Conservation (phyloP, 495 filamentous ascomycete genomes). For the Collariella sp. region DNA sequence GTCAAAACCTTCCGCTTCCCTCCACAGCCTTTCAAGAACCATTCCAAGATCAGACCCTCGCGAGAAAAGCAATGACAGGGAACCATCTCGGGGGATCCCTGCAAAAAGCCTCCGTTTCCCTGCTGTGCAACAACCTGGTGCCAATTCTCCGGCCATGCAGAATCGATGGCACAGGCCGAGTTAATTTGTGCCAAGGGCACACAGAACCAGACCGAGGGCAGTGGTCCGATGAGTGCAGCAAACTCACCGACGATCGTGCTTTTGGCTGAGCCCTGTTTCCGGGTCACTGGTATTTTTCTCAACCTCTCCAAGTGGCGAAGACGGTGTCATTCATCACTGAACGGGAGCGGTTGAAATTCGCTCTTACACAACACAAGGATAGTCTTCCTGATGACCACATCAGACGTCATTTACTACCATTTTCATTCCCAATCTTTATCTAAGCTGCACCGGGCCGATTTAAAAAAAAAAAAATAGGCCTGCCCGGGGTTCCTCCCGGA, state of each 20-base stretch:
- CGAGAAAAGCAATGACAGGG: too few relatives aligned
- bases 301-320: neutral
- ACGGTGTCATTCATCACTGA: constrained; percentile 4
- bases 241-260: constrained; percentile 2
- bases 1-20: constrained; percentile 1
- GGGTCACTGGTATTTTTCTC: neutral
- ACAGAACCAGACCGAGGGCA: neutral
- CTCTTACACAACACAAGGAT: too few relatives aligned
- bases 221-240: constrained; percentile 3
- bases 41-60: too few relatives aligned
- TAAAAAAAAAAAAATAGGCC: neutral
- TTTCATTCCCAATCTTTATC: neutral
- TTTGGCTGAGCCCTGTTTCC: neutral
- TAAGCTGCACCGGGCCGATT: neutral
- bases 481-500: neutral
- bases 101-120: neutral
- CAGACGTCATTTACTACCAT: neutral
- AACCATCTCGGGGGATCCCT: neutral
- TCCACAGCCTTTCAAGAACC: neutral
- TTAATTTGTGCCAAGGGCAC: neutral
- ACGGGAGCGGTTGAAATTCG: too few relatives aligned
- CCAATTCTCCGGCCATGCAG: neutral
- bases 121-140: neutral
- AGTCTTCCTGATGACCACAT: neutral
- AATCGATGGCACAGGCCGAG: neutral